Conservation (phyloP, 192 early-diverging fungal genomes). For the Coemansia sp. region DNA sequence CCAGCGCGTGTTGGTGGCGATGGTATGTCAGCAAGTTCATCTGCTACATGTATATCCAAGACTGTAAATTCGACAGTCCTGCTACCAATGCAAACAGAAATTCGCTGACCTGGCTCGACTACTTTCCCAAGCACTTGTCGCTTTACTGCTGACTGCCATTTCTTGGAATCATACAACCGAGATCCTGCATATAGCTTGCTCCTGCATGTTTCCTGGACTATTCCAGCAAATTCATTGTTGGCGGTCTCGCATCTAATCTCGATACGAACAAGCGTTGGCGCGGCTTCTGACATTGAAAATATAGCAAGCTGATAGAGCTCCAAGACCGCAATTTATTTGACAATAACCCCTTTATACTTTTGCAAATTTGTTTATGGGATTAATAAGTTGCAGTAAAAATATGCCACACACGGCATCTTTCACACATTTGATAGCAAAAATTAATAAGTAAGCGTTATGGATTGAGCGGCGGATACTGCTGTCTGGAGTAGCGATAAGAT, state of each 20-base stretch:
- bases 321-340: not conserved
- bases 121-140: not conserved
- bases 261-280: not conserved
- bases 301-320: not conserved
- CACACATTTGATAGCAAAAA: no score
- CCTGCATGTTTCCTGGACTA: not conserved
- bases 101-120: not conserved
- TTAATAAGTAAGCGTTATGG: constrained; percentile 6
- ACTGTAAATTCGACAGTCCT: not conserved
- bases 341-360: not conserved
- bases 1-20: not conserved
- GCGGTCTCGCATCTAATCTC: not conserved
- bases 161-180: not conserved
- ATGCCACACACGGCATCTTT: not conserved
- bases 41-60: not conserved
- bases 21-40: not conserved
- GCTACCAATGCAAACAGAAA: not conserved
- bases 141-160: constrained; percentile 2
- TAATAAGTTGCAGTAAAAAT: not conserved
- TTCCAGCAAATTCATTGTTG: not conserved
- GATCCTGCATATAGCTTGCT: not conserved
- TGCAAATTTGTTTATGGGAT: not conserved
- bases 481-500: constrained; percentile 26
- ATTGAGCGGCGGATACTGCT: constrained; percentile 25
- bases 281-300: not conserved